Evolutionary conservation across 495 filamentous ascomycete genomes (phyloP).

Genomic region (Monascus purpureus): DNA sequence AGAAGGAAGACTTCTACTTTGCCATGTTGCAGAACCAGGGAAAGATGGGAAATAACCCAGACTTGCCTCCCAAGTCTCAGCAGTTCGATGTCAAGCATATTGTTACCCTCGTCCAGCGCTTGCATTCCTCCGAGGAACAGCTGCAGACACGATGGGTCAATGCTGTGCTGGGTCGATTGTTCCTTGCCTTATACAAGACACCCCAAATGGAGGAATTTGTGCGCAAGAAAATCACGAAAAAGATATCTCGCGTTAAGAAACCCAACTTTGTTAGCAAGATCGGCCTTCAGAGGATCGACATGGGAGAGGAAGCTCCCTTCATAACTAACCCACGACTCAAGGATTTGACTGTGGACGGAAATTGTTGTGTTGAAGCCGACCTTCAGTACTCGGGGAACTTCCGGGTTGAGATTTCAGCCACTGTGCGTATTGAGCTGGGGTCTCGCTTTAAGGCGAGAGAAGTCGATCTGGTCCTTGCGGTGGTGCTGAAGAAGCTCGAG

Average conservation of each 20-base stretch:
- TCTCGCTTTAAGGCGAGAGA: slow-evolving; percentile 78
- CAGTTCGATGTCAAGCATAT: slow-evolving; percentile 75
- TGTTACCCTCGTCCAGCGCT: slow-evolving; percentile 68
- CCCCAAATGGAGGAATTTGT: slow-evolving; percentile 65
- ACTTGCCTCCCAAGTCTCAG: slow-evolving; percentile 54
- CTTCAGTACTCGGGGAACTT: slow-evolving; percentile 82
- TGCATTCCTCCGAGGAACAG: slow-evolving; percentile 88
- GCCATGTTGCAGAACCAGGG: slow-evolving; percentile 78
- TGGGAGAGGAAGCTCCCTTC: slow-evolving; percentile 75
- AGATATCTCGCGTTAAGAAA: slow-evolving; percentile 86
- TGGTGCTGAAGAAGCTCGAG: slow-evolving; percentile 71
- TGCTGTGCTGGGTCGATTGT: slow-evolving; percentile 73
- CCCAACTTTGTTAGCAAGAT: slow-evolving; percentile 79
- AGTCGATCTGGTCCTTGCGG: slow-evolving; percentile 77
- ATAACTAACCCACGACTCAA: slow-evolving; percentile 81
- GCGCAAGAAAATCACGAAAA: slow-evolving; percentile 80
- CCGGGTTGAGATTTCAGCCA: slow-evolving; percentile 74
- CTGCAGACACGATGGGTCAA: slow-evolving; percentile 91
- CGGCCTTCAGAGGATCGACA: slow-evolving; percentile 64
- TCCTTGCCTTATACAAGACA: slow-evolving; percentile 78
- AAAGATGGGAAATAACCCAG: slow-evolving; percentile 38
- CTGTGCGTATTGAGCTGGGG: slow-evolving; percentile 81
- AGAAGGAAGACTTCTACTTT: slow-evolving; percentile 98
- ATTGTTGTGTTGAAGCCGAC: slow-evolving; percentile 73
- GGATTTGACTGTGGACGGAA: slow-evolving; percentile 83